Percentiles rank a stretch among this genome's conserved stretches.
These are phyloP conservation scores for Coffea eugenioides DNA, from an alignment of 257 asterid species.

Conservation along the genomic window DNA sequence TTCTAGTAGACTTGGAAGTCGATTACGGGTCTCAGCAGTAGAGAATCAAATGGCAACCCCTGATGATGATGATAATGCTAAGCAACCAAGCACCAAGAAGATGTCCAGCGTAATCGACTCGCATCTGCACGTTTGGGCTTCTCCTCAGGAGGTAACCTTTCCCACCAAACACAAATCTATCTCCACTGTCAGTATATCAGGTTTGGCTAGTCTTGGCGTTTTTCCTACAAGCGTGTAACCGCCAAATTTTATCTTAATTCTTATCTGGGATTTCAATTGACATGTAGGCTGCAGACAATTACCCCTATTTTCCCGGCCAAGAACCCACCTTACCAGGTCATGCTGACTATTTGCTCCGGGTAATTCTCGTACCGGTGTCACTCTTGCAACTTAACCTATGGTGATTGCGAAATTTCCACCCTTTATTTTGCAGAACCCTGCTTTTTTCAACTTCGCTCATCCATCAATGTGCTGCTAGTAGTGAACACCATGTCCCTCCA, in stretches of 20 bases:
- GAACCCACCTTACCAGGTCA: conserved; percentile 76
- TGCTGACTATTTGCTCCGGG: conserved; percentile 74
- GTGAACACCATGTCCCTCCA: no score
- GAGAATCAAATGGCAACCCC: conserved; percentile 38
- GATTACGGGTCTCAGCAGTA: conserved; percentile 1
- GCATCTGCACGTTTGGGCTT: conserved; percentile 93
- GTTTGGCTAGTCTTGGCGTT: neutral
- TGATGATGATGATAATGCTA: neutral
- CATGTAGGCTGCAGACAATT: conserved; percentile 61
- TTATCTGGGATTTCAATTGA: neutral
- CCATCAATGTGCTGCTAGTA: no score
- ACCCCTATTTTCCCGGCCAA: conserved; percentile 84
- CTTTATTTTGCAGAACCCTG: neutral
- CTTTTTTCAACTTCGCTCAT: no score
- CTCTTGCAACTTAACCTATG: neutral
- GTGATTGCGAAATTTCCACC: neutral
- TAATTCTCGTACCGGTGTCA: conserved; percentile 5
- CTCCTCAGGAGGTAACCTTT: conserved; percentile 52
- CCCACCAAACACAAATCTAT: neutral
- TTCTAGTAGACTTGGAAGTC: neutral
- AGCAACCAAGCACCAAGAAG: conserved; percentile 3
- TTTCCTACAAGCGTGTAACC: no score
- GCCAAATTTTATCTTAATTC: neutral
- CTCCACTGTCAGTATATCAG: neutral
- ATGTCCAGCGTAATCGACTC: conserved; percentile 61